These are phyloP conservation scores for Kwoniella sp. DNA, from an alignment of 768 basidiomycete species.

Conservation along the genomic window DNA sequence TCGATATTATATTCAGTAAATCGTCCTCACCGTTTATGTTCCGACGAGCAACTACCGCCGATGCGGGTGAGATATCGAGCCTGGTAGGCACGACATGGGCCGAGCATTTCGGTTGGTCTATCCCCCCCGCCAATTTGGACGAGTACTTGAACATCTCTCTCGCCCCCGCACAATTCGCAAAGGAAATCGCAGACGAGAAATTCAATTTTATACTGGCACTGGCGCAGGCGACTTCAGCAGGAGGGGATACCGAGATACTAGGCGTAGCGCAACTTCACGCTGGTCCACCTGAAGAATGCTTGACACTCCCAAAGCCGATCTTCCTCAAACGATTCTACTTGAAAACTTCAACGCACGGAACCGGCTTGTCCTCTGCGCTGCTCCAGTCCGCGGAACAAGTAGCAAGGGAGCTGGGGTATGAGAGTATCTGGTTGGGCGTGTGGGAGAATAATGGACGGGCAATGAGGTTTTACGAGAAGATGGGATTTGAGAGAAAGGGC, in stretches of 20 bases:
- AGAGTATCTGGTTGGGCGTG: conserved; percentile 24
- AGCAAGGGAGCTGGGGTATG: conserved; percentile 9
- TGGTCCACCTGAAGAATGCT: conserved; percentile 13
- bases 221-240: no score
- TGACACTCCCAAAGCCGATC: conserved; percentile 10
- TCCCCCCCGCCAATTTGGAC: conserved; percentile 31
- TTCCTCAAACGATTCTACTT: conserved; percentile 24
- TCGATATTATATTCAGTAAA: neutral
- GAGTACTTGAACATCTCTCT: conserved; percentile 29
- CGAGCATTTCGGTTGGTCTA: conserved; percentile 37
- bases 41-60: conserved; percentile 1
- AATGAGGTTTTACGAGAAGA: conserved; percentile 27
- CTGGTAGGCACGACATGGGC: conserved; percentile 37
- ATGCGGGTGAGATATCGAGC: conserved; percentile 11
- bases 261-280: conserved; percentile 21
- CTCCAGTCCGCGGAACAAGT: conserved; percentile 8
- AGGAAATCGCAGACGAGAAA: conserved; percentile 15
- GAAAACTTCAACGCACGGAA: conserved; percentile 13
- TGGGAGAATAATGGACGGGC: conserved; percentile 27
- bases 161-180: conserved; percentile 1
- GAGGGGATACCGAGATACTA: conserved; percentile 10
- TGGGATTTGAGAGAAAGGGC: conserved; percentile 23
- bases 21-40: neutral
- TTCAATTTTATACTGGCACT: conserved; percentile 6
- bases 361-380: conserved; percentile 3